These are phyloP conservation scores for Phyllosticta paracitricarpa DNA, from an alignment of 2,329 filamentous ascomycete species.

Conservation along the genomic window DNA sequence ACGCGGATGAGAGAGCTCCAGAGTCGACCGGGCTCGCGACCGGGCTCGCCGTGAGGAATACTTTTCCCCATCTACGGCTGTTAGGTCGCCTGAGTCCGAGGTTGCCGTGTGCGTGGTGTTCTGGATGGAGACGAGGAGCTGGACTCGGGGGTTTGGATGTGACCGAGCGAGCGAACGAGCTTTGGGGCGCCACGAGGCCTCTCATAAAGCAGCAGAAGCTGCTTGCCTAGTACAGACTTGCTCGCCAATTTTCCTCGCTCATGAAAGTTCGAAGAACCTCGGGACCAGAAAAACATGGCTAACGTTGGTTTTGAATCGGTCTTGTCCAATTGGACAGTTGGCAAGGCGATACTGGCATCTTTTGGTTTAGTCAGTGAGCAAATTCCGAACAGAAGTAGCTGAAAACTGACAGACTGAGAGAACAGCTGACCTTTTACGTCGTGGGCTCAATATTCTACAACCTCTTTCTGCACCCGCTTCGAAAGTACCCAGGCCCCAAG, in stretches of 20 bases:
- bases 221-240: neutral
- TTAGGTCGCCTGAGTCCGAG: neutral
- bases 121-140: neutral
- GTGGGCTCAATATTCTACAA: constrained; percentile 23
- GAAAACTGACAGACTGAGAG: neutral
- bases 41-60: neutral
- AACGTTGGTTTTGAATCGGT: neutral
- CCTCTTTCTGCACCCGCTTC: constrained; percentile 34
- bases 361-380: neutral
- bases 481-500: constrained; percentile 34
- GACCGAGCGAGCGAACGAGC: neutral
- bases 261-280: neutral
- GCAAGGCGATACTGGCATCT: neutral
- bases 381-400: neutral
- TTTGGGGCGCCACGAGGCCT: neutral
- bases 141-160: neutral
- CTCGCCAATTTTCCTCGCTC: neutral
- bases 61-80: neutral
- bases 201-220: neutral
- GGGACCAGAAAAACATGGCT: neutral
- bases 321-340: neutral
- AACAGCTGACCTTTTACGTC: constrained; percentile 10
- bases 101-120: neutral
- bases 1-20: neutral
- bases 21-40: neutral